A percentile compares a stretch with the other conserved stretches of the same genome.
phyloP scores from a whole-genome alignment of 2,329 filamentous ascomycete species.

The Talaromyces sp. region DNA sequence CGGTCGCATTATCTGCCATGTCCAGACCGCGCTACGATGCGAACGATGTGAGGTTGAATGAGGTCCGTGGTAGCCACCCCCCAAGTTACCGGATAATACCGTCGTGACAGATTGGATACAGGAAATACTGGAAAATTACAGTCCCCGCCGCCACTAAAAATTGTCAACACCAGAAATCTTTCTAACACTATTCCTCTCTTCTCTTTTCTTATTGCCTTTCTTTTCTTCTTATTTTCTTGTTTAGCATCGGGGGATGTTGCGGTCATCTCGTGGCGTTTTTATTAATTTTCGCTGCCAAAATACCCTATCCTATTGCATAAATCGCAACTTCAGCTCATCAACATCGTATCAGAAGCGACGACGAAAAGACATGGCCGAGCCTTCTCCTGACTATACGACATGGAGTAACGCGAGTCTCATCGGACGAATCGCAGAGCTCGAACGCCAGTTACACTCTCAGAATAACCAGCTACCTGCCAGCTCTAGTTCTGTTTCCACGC shows the following conservation, averaged over 20 bases:
- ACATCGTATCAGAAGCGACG: conserved; percentile 8
- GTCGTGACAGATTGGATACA: neutral
- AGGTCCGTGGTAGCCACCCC: neutral
- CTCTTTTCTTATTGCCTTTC: neutral
- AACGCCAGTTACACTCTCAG: conserved; percentile 58
- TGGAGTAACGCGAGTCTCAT: conserved; percentile 69
- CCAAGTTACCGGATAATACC: neutral
- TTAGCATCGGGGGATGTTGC: neutral
- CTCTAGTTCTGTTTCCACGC: conserved; percentile 6
- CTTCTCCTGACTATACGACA: conserved; percentile 51
- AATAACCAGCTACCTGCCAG: conserved; percentile 30
- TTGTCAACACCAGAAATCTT: neutral
- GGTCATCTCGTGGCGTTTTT: neutral
- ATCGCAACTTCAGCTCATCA: conserved; percentile 9
- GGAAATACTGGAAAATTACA: neutral
- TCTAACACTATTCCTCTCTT: neutral
- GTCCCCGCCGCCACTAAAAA: neutral
- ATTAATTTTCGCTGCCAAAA: neutral
- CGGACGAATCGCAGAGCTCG: conserved; percentile 62
- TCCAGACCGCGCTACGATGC: neutral
- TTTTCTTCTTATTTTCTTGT: neutral
- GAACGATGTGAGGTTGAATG: neutral
- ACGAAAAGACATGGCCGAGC: conserved; percentile 19
- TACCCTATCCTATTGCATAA: neutral
- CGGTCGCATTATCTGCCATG: conserved; percentile 15